Evolutionary conservation across 192 early-diverging fungal species (phyloP).

Genomic region (Mycoemilia scoparia): DNA sequence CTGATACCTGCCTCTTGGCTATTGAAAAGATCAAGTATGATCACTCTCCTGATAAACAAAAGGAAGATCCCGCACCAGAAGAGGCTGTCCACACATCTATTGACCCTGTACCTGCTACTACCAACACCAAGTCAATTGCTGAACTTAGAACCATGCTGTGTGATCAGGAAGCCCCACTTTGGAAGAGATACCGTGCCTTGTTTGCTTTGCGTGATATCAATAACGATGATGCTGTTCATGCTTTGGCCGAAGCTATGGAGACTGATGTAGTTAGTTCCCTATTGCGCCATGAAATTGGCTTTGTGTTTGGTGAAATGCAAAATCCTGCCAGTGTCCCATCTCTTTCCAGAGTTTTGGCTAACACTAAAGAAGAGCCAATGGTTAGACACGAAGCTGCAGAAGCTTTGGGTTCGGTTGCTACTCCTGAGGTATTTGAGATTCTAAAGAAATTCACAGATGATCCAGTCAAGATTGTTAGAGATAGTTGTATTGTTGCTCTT

Average conservation of each 20-base stretch:
- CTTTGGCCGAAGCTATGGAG: slow-evolving; percentile 67
- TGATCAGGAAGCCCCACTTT: slow-evolving; percentile 53
- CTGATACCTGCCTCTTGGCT: slow-evolving; percentile 82
- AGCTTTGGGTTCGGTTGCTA: slow-evolving; percentile 89
- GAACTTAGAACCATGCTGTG: slow-evolving; percentile 48
- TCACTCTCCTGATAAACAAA: slow-evolving; percentile 15
- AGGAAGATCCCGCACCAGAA: slow-evolving; percentile 7
- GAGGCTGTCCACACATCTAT: slow-evolving; percentile 51
- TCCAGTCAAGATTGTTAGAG: slow-evolving; percentile 65
- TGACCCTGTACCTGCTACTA: slow-evolving; percentile 78
- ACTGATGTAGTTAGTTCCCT: slow-evolving; percentile 51
- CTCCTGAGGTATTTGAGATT: slow-evolving; percentile 57
- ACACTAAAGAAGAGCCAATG: slow-evolving; percentile 66
- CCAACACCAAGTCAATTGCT: slow-evolving; percentile 34
- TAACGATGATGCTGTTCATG: slow-evolving; percentile 59
- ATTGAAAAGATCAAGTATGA: slow-evolving; percentile 74
- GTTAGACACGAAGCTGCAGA: slow-evolving; percentile 96
- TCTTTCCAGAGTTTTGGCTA: slow-evolving; percentile 55
- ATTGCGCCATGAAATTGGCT: slow-evolving; percentile 90
- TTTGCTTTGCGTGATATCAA: slow-evolving; percentile 83
- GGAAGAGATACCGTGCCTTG: slow-evolving; percentile 88
- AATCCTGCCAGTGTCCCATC: slow-evolving; percentile 76
- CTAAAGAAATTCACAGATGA: slow-evolving; percentile 58
- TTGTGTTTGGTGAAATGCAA: slow-evolving; percentile 96
- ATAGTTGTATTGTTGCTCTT: slow-evolving; percentile 81